Evolutionary conservation across 192 early-diverging fungal genomes (phyloP).

Genomic region (Umbelopsis isabellina): DNA sequence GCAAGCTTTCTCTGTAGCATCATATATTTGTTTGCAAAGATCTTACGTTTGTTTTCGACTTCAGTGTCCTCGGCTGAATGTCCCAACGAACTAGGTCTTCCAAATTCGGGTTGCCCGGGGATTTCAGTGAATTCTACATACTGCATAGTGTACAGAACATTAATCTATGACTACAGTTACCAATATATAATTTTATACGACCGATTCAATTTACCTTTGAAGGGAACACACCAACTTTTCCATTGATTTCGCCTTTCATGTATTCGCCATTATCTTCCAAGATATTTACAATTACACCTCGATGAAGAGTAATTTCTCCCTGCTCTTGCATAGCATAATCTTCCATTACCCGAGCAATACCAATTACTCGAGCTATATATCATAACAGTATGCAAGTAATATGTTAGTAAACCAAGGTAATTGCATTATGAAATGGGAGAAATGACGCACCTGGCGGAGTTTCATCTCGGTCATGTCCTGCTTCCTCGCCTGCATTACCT

Average conservation of each 20-base stretch:
- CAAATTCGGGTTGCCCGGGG: conserved; percentile 5
- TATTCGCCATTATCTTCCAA: conserved; percentile 62
- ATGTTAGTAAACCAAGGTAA: too few species aligned
- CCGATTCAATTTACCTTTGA: conserved; percentile 45
- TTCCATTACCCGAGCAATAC: conserved; percentile 64
- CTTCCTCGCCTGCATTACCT: not conserved
- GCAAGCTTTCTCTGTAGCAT: too few species aligned
- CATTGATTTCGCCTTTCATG: conserved; percentile 71
- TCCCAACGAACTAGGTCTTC: not conserved
- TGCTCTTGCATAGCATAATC: conserved; percentile 71
- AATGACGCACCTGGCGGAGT: conserved; percentile 19
- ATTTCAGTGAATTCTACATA: conserved; percentile 14
- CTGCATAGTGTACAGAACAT: not conserved
- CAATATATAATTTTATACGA: not conserved
- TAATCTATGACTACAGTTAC: too few species aligned
- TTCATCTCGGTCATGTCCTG: not conserved
- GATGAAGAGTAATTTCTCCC: conserved; percentile 69
- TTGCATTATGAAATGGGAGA: too few species aligned
- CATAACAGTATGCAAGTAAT: not conserved
- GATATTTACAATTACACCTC: conserved; percentile 70
- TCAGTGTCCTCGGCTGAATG: not conserved
- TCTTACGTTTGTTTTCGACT: conserved; percentile 17
- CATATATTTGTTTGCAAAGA: not conserved
- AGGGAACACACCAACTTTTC: conserved; percentile 71
- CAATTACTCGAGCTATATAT: conserved; percentile 19